These are phyloP conservation scores for Acer yangbiense DNA, from an alignment of 345 rosid species.

Conservation along the genomic window DNA sequence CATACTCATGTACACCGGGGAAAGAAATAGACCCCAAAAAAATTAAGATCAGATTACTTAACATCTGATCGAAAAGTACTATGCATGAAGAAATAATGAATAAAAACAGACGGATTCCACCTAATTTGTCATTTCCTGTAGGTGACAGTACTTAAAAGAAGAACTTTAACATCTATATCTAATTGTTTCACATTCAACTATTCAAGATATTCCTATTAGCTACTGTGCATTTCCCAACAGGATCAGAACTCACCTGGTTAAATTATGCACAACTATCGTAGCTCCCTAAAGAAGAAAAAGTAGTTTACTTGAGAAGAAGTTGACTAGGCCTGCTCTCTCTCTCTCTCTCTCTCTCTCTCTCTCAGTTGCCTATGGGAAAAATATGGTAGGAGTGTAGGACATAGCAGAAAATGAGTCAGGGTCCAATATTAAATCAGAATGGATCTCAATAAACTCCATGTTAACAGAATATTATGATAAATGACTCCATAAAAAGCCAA, in stretches of 20 bases:
- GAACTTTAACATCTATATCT: background rate
- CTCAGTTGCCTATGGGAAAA: background rate
- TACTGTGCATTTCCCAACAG: too few relatives aligned
- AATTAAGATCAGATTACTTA: background rate
- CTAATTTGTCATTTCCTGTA: background rate
- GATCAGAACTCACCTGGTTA: background rate
- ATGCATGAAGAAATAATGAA: background rate
- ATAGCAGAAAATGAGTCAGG: background rate
- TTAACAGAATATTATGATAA: background rate
- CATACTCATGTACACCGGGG: background rate
- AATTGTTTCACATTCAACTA: background rate
- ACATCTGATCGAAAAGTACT: background rate
- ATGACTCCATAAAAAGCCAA: background rate
- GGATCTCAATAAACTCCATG: background rate
- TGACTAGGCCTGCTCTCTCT: background rate
- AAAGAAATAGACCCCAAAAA: background rate
- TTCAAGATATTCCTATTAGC: background rate
- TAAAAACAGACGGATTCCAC: background rate
- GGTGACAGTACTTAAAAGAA: background rate
- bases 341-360: background rate
- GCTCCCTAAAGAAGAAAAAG: background rate
- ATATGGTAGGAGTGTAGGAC: background rate
- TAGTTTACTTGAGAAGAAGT: background rate
- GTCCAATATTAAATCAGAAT: background rate
- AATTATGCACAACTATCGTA: background rate